A percentile compares a stretch with the other conserved stretches of the same genome.
phyloP scores from a whole-genome alignment of 2,329 filamentous ascomycete genomes.

The Biscogniauxia marginata region DNA sequence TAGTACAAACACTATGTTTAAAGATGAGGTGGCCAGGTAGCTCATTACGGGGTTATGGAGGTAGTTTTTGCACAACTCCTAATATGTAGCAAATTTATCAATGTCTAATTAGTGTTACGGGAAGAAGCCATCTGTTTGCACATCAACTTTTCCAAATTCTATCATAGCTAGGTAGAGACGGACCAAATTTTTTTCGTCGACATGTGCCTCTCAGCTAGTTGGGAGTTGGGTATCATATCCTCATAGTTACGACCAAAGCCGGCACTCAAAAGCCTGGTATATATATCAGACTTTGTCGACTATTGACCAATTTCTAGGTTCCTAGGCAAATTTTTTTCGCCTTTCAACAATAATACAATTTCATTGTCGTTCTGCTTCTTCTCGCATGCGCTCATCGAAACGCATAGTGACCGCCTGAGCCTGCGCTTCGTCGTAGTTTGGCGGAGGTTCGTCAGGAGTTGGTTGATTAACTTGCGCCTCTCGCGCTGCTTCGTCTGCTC shows the following conservation, averaged over 20 bases:
- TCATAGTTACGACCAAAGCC: conserved; percentile 10
- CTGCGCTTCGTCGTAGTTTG: conserved; percentile 89
- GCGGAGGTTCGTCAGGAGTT: conserved; percentile 73
- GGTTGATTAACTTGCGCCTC: conserved; percentile 31
- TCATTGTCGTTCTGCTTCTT: conserved; percentile 65
- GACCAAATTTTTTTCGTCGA: conserved; percentile 4
- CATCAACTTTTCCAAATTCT: background rate
- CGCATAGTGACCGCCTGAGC: conserved; percentile 60
- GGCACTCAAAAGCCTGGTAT: conserved; percentile 2
- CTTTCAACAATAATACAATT: conserved; percentile 22
- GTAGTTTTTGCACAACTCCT: too few species aligned
- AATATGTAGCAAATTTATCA: background rate
- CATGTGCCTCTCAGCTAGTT: background rate
- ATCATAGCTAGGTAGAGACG: background rate
- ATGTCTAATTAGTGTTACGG: background rate
- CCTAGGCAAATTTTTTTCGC: conserved; percentile 2
- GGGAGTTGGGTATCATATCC: conserved; percentile 24
- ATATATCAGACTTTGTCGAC: conserved; percentile 4
- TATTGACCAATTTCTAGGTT: conserved; percentile 1
- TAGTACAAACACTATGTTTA: too few species aligned
- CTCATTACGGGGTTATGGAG: too few species aligned
- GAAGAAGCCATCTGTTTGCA: background rate
- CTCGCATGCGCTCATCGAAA: conserved; percentile 69
- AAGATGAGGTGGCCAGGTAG: too few species aligned
- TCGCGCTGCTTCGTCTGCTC: conserved; percentile 24